These are phyloP conservation scores for Phaffia australis DNA, from an alignment of 768 basidiomycete genomes.

Conservation along the genomic window DNA sequence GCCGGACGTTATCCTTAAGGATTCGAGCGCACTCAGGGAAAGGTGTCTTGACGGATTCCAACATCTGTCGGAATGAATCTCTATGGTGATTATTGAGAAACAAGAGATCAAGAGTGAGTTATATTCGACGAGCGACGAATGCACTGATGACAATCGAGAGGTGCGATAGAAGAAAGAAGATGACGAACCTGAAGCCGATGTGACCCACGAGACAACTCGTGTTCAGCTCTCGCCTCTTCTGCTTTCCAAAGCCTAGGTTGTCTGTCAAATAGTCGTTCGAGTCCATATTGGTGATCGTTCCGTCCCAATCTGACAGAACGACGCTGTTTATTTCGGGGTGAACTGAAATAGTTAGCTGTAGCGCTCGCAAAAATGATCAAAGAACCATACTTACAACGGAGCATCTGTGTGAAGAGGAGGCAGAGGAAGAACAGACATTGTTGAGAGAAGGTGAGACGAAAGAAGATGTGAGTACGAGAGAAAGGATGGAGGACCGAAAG, in stretches of 20 bases:
- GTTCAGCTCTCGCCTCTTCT: slow-evolving; percentile 63
- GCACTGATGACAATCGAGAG: neutral
- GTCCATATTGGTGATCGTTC: slow-evolving; percentile 70
- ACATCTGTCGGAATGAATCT: slow-evolving; percentile 79
- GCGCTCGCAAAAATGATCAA: neutral
- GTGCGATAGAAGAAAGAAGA: neutral
- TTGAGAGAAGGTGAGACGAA: slow-evolving; percentile 27
- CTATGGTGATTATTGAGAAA: slow-evolving; percentile 39
- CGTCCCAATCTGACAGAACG: slow-evolving; percentile 61
- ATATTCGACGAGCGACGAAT: neutral
- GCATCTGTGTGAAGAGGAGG: slow-evolving; percentile 69
- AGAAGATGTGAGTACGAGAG: no score
- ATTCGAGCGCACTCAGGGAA: slow-evolving; percentile 77
- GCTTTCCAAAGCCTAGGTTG: slow-evolving; percentile 52
- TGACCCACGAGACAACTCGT: slow-evolving; percentile 56
- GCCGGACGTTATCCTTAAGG: slow-evolving; percentile 62
- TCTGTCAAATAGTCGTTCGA: slow-evolving; percentile 92
- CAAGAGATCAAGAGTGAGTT: slow-evolving; percentile 1
- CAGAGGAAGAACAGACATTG: slow-evolving; percentile 51
- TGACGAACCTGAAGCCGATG: slow-evolving; percentile 54
- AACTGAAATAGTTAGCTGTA: neutral
- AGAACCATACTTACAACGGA: slow-evolving; percentile 11
- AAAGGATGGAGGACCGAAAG: neutral
- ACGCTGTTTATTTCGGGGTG: neutral
- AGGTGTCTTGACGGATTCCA: slow-evolving; percentile 43